Evolutionary conservation across 768 basidiomycete genomes (phyloP), one percentile per base, ranked within the genome.

Genomic region (Kockovaella imperatae): DNA sequence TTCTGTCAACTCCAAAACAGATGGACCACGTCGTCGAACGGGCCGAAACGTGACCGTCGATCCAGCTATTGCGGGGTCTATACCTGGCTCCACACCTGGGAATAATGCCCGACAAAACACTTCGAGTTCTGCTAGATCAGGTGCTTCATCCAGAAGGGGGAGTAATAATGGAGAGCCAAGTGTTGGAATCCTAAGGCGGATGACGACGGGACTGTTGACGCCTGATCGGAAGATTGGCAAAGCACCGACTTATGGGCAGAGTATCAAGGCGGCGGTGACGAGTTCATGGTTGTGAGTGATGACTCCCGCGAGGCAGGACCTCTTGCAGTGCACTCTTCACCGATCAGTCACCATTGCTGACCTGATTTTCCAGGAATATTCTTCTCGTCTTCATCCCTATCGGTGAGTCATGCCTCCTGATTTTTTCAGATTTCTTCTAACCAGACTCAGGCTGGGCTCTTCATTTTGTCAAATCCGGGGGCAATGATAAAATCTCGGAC

Each of bases 361-460:
- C 28, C 58, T 70, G 73, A 18, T 71, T 64, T 2, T 57, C 73
- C 40, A 66, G 64, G 13, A 80, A 79, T 56, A 47, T 79, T 39
- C 68, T 75, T 34, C 64, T 78, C 29, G 40, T 76, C 2, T 77
- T 77, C 60, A 78, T 79, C 47, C 77, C 78, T 0, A 71, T 78
- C 41, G 60, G 58, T 56, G 32, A 44, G 57, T 75, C 21, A 26
- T 20, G 11, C 11, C 36, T 28, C 20, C 26, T n/a, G n/a, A n/a
- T n/a, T n/a, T n/a, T n/a, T n/a, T n/a, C n/a, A n/a, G n/a, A n/a
- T n/a, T n/a, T n/a, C 28, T 43, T 20, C 28, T 35, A 23, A 30
- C 25, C 28, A 24, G 32, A 17, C 23, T 20, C 30, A 59, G 59
- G 64, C n/a, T 69, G 77, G 77, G 76, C 74, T 2, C 60, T 78